phyloP scores from a whole-genome alignment of 495 filamentous ascomycete genomes.

The Chaetomidium leptoderma region DNA sequence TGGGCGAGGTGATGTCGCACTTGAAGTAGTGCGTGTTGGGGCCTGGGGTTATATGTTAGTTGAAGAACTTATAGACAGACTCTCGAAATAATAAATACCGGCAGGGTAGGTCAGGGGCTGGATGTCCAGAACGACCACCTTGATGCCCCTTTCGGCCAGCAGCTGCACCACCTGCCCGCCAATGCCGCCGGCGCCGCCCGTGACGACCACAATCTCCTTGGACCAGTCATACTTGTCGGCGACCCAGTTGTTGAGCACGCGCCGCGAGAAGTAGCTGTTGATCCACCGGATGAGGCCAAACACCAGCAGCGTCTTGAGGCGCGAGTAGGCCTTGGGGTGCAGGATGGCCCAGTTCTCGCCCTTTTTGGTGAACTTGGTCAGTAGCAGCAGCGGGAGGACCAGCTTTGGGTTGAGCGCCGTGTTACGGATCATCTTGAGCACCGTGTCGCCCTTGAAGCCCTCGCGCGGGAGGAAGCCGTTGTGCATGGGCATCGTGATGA shows the following conservation, averaged over 20 bases:
- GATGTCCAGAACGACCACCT: constrained; percentile 68
- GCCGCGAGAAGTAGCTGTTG: constrained; percentile 48
- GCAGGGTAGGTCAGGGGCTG: constrained; percentile 53
- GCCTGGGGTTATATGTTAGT: constrained; percentile 29
- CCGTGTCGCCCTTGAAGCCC: constrained; percentile 59
- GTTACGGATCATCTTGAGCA: constrained; percentile 49
- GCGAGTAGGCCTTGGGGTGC: constrained; percentile 46
- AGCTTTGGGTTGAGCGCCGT: constrained; percentile 59
- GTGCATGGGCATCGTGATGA: constrained; percentile 44
- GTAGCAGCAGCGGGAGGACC: constrained; percentile 54
- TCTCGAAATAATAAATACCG: constrained; percentile 39
- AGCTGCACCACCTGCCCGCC: constrained; percentile 57
- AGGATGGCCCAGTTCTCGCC: constrained; percentile 49
- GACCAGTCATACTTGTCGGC: constrained; percentile 62
- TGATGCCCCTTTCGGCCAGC: constrained; percentile 54
- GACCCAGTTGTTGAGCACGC: constrained; percentile 58
- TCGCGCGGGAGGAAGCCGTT: constrained; percentile 47
- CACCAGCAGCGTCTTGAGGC: constrained; percentile 45
- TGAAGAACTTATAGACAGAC: background rate
- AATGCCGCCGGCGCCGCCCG: constrained; percentile 67
- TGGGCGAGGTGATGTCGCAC: constrained; percentile 58
- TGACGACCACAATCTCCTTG: constrained; percentile 65
- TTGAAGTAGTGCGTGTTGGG: constrained; percentile 57
- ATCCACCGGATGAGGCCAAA: constrained; percentile 48
- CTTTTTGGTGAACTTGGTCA: constrained; percentile 55